Evolutionary conservation across 1,139 yeast species (phyloP), one percentile per base, ranked within the genome.

Genomic region (Pichia sp.): DNA sequence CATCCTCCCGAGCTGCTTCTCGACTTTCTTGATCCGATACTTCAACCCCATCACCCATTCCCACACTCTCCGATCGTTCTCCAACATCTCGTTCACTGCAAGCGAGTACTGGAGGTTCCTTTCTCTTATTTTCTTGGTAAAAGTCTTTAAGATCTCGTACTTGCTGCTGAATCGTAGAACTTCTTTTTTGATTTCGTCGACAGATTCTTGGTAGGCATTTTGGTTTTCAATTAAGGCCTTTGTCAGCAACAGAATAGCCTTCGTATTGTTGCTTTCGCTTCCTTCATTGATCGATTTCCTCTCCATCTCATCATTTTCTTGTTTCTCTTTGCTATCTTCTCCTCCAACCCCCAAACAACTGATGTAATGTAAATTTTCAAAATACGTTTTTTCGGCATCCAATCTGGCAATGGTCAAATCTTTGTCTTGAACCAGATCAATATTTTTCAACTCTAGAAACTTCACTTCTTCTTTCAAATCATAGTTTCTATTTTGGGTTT

Each of bases 1-100:
- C 39, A 44, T 16, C 25, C 10, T 31, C 22, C 31, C 37, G 16
- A 22, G 12, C 9, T 21, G 21, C n/a, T 12, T 23, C 16, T 28
- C 36, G n/a, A 28, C 36, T 5, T 28, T 41, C 21, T 41, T 23
- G 21, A 41, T 23, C 28, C 44, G 26, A 41, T 16, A 23, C 21
- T 46, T 42, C 12, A 40, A n/a, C 12, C 18, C 25, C n/a, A 30
- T 22, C 23, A 41, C 46, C 54, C 54, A 51, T 19, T 42, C 39
- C 48, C 48, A 48, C 12, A 47, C 36, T 19, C 43, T 34, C 21
- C 31, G 28, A 43, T 52, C 52, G 4, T 39, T 19, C 10, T 46
- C 30, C 10, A 19, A 25, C 7, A 39, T 19, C 31, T 37, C 13
- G 10, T 46, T 28, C 10, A 46, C 28, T 18, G 39, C 28, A 3